These are phyloP conservation scores for Clitocybe nebularis DNA, from an alignment of 1,284 basidiomycete species.

Conservation along the genomic window DNA sequence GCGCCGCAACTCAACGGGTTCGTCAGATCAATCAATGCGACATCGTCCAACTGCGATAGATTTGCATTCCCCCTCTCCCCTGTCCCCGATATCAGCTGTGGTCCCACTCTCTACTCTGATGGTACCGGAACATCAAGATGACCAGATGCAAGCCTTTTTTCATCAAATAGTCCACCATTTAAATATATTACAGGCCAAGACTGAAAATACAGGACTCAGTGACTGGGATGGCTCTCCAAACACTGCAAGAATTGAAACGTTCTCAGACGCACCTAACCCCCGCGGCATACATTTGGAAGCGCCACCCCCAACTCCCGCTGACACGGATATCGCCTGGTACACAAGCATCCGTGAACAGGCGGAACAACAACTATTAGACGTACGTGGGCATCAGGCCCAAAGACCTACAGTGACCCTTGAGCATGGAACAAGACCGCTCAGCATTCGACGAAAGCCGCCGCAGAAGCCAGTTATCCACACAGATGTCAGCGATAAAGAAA, in stretches of 20 bases:
- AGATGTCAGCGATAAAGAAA: slow-evolving; percentile 31
- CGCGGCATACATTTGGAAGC: background rate
- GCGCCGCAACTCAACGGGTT: slow-evolving; percentile 14
- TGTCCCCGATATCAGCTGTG: slow-evolving; percentile 19
- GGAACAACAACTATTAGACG: too few species aligned
- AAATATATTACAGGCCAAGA: slow-evolving; percentile 58
- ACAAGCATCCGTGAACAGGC: too few species aligned
- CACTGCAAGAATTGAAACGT: slow-evolving; percentile 7
- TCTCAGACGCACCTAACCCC: background rate
- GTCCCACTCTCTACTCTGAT: slow-evolving; percentile 32
- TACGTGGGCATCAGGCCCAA: too few species aligned
- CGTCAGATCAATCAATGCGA: slow-evolving; percentile 12
- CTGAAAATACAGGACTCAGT: slow-evolving; percentile 18
- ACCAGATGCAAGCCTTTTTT: slow-evolving; percentile 75
- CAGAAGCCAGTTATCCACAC: slow-evolving; percentile 20
- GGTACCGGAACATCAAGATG: slow-evolving; percentile 57
- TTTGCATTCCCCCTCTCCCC: slow-evolving; percentile 26
- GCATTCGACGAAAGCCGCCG: slow-evolving; percentile 27
- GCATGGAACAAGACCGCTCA: slow-evolving; percentile 24
- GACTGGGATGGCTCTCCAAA: slow-evolving; percentile 20
- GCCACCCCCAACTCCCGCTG: slow-evolving; percentile 10
- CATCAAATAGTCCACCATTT: slow-evolving; percentile 80
- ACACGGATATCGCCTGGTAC: background rate
- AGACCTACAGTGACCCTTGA: background rate
- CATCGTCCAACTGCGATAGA: slow-evolving; percentile 20